Evolutionary conservation across 2,329 filamentous ascomycete genomes (phyloP).

Genomic region (Neonectria ditissima): DNA sequence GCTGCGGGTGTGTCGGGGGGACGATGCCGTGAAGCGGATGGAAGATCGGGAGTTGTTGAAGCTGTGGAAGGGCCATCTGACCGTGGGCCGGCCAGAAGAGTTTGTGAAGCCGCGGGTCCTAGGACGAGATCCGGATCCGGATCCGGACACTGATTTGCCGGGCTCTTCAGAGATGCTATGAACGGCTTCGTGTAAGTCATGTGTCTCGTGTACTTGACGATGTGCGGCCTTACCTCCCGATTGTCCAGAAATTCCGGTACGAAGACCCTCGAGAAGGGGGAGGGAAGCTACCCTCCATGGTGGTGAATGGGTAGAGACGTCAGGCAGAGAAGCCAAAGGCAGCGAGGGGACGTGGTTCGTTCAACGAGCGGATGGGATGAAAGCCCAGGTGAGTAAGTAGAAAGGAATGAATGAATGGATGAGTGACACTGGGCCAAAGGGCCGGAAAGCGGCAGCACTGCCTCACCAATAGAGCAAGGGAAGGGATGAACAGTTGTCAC

Average conservation of each 20-base stretch:
- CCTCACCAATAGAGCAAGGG: conserved; percentile 30
- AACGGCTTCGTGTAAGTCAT: conserved; percentile 10
- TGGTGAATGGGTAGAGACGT: conserved; percentile 22
- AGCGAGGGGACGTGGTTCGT: conserved; percentile 17
- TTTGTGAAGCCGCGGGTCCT: conserved; percentile 44
- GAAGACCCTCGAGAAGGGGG: conserved; percentile 27
- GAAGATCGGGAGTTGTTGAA: conserved; percentile 44
- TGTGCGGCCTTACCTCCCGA: conserved; percentile 39
- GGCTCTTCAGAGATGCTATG: conserved; percentile 43
- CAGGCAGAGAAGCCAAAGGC: neutral
- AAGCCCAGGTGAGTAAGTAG: neutral
- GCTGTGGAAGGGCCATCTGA: conserved; percentile 46
- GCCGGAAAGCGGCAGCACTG: conserved; percentile 30
- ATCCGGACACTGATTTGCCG: conserved; percentile 29
- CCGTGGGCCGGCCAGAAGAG: conserved; percentile 44
- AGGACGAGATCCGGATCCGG: conserved; percentile 31
- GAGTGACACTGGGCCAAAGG: conserved; percentile 10
- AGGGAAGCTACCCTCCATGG: conserved; percentile 40
- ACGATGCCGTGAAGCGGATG: conserved; percentile 34
- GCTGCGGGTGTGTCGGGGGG: conserved; percentile 36
- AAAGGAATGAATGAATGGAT: conserved; percentile 25
- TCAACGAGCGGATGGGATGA: conserved; percentile 11
- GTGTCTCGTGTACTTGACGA: neutral
- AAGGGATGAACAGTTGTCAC: conserved; percentile 31
- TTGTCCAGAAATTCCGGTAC: conserved; percentile 40